Percentiles rank a stretch among this genome's conserved stretches.
These are phyloP conservation scores for Colletotrichum incanum DNA, from an alignment of 2,329 filamentous ascomycete species.

Conservation along the genomic window DNA sequence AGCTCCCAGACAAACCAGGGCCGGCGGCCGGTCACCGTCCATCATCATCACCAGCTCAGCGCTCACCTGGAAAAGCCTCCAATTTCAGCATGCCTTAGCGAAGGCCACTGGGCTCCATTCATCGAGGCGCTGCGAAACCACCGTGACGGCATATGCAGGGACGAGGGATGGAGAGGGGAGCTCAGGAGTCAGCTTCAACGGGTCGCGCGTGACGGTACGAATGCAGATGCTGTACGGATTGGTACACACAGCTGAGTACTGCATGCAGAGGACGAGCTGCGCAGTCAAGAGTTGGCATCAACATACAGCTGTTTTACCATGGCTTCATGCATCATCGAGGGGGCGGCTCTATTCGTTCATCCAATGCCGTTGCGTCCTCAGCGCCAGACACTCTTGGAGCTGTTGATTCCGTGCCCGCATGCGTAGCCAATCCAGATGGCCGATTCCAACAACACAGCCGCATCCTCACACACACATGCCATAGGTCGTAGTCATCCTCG, in stretches of 20 bases:
- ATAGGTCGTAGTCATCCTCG: background rate
- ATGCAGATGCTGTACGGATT: conserved; percentile 4
- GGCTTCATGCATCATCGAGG: conserved; percentile 34
- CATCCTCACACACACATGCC: conserved; percentile 16
- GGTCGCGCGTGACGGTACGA: background rate
- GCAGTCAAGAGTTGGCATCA: background rate
- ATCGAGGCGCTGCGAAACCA: conserved; percentile 22
- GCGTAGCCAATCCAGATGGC: conserved; percentile 26
- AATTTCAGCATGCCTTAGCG: conserved; percentile 35
- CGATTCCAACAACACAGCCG: conserved; percentile 34
- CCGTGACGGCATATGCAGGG: conserved; percentile 26
- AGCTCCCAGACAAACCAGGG: conserved; percentile 5
- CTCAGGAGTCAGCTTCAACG: background rate
- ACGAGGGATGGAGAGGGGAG: conserved; percentile 11
- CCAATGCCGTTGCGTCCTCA: conserved; percentile 14
- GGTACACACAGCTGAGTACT: conserved; percentile 5
- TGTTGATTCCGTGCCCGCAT: conserved; percentile 6
- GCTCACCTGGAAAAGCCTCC: conserved; percentile 31
- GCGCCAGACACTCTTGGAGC: conserved; percentile 9
- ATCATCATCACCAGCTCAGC: conserved; percentile 29
- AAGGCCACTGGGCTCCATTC: conserved; percentile 18
- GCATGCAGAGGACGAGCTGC: conserved; percentile 19
- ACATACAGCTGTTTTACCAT: conserved; percentile 27
- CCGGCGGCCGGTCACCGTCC: conserved; percentile 8
- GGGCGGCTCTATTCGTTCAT: conserved; percentile 20